Evolutionary conservation across 208 protist species (phyloP).

Genomic region (Leishmania arabica): DNA sequence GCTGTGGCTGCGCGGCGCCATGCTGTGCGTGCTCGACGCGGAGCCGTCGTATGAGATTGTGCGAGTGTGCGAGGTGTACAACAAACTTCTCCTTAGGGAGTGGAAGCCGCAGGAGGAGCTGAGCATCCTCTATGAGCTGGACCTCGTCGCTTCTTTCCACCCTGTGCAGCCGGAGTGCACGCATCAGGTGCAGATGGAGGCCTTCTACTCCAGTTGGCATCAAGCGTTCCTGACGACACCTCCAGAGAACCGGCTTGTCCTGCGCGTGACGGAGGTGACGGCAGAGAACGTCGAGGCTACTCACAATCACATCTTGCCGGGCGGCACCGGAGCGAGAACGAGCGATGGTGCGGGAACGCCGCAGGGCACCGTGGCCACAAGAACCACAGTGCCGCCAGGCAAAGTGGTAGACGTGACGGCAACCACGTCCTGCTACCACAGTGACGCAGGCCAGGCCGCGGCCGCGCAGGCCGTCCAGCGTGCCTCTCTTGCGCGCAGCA

Average conservation of each 20-base stretch:
- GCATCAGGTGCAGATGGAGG: constrained; percentile 68
- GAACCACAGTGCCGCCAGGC: neutral
- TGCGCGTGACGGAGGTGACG: constrained; percentile 23
- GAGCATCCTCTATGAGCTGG: constrained; percentile 70
- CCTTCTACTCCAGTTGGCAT: constrained; percentile 84
- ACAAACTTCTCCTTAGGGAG: constrained; percentile 54
- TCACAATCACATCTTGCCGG: neutral
- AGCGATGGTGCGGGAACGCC: neutral
- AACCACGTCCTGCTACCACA: neutral
- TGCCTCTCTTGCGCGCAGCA: constrained; percentile 4
- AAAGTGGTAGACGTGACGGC: neutral
- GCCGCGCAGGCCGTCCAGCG: neutral
- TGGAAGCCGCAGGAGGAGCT: constrained; percentile 65
- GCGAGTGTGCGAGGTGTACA: constrained; percentile 58
- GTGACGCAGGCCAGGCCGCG: neutral
- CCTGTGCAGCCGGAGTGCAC: constrained; percentile 31
- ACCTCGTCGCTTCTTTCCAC: constrained; percentile 37
- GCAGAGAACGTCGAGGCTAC: constrained; percentile 26
- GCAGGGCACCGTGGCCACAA: neutral
- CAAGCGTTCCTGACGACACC: constrained; percentile 34
- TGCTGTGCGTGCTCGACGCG: constrained; percentile 60
- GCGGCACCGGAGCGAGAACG: neutral
- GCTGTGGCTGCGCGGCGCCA: constrained; percentile 76
- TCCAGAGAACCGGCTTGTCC: constrained; percentile 32
- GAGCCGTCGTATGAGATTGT: constrained; percentile 66